Percentiles rank a stretch among this genome's conserved stretches.
Evolutionary conservation across 208 protist species (phyloP).

Genomic region (Leishmania mexicana): DNA sequence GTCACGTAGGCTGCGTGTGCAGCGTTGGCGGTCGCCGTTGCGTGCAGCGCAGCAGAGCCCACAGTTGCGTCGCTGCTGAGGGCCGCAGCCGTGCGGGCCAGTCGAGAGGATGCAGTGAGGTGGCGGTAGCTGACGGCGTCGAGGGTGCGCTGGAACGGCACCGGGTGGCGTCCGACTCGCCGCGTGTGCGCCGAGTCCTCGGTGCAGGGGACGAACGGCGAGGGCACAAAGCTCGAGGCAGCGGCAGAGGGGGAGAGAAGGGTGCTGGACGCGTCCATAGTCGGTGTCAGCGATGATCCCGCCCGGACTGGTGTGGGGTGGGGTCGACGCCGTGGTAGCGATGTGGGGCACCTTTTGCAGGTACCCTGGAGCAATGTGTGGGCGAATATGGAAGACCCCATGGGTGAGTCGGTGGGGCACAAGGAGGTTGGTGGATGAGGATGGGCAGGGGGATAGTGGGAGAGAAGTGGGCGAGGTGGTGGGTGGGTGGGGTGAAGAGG

Average conservation of each 20-base stretch:
- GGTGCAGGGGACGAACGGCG: constrained; percentile 55
- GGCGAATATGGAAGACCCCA: not conserved
- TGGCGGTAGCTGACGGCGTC: constrained; percentile 27
- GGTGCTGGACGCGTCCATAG: not conserved
- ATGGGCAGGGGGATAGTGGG: not conserved
- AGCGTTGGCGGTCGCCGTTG: not conserved
- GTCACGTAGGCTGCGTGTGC: not conserved
- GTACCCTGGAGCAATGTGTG: not conserved
- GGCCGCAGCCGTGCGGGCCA: not conserved
- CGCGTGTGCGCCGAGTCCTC: constrained; percentile 50
- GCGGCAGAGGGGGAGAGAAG: not conserved
- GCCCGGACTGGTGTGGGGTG: not conserved
- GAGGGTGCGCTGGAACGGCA: constrained; percentile 40
- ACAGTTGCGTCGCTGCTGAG: not conserved
- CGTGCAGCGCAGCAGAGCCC: not conserved
- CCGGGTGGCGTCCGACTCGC: constrained; percentile 28
- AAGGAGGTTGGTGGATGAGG: not conserved
- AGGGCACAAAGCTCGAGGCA: not conserved
- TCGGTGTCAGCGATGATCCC: not conserved
- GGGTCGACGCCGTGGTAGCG: not conserved
- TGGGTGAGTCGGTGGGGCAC: not conserved
- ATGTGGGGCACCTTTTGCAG: not conserved
- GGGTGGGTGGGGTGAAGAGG: not conserved
- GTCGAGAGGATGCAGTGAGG: constrained; percentile 12
- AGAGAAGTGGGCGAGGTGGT: not conserved